A percentile compares a stretch with the other conserved stretches of the same genome.
phyloP scores from a whole-genome alignment of 768 basidiomycete genomes.

The Clavaria fumosa region DNA sequence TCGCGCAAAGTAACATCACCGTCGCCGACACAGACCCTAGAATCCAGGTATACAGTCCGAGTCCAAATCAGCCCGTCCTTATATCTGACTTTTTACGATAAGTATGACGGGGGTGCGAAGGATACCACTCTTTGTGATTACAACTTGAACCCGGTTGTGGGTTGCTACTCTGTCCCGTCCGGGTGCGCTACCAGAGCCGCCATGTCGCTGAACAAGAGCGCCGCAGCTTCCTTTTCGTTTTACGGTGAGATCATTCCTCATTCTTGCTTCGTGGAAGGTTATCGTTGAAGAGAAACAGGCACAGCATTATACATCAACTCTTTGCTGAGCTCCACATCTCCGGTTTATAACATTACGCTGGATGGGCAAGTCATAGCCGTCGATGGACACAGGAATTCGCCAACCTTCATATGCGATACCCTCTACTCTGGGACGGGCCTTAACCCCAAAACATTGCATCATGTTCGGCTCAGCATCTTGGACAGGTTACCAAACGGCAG shows the following conservation, averaged over 20 bases:
- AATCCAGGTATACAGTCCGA: slow-evolving; percentile 8
- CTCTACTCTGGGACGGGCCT: slow-evolving; percentile 14
- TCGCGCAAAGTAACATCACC: slow-evolving; percentile 11
- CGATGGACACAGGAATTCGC: slow-evolving; percentile 12
- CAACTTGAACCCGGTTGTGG: slow-evolving; percentile 8
- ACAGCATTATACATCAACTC: slow-evolving; percentile 16
- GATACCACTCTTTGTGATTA: slow-evolving; percentile 7
- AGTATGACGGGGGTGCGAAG: slow-evolving; percentile 11
- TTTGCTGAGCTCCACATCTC: slow-evolving; percentile 11
- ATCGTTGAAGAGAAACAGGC: slow-evolving; percentile 8
- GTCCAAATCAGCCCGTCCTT: not conserved
- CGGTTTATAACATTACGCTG: slow-evolving; percentile 14
- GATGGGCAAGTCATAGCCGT: slow-evolving; percentile 14
- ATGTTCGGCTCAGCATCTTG: slow-evolving; percentile 14
- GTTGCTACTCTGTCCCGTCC: slow-evolving; percentile 12
- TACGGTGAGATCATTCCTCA: slow-evolving; percentile 12
- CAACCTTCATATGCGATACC: slow-evolving; percentile 12
- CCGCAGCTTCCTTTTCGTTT: slow-evolving; percentile 14
- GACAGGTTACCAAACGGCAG: slow-evolving; percentile 12
- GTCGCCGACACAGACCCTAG: slow-evolving; percentile 14
- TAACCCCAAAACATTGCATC: slow-evolving; percentile 14
- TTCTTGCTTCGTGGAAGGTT: not conserved
- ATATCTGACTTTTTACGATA: slow-evolving; percentile 1
- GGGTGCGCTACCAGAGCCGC: slow-evolving; percentile 12
- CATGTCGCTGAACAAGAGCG: slow-evolving; percentile 10